Evolutionary conservation across 2,329 filamentous ascomycete species (phyloP), one percentile per base, ranked within the genome.

Genomic region (Apiospora sp.): DNA sequence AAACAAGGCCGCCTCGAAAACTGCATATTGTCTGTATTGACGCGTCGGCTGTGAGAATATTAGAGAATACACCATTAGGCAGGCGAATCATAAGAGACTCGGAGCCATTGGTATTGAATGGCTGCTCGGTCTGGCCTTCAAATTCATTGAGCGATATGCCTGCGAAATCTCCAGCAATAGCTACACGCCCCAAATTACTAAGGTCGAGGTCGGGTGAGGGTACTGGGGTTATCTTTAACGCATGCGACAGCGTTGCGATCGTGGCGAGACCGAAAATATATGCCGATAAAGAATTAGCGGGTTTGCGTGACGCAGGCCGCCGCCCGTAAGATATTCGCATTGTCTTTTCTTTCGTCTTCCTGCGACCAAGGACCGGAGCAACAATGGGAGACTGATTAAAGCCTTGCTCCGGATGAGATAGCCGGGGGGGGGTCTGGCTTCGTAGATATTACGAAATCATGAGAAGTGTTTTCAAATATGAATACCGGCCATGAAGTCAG

Each of bases 111-210:
- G 88, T 90, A 78, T 85, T 91, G 77, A 90, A 89, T 22, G 88
- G 84, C 74, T 87, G 86, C 82, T 96, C 90, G 73, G 87, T 92
- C 81, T 99, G 96, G 75, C 93, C 94, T 78, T 92, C 87, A 79
- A 92, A 98, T 80, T 95, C 87, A 85, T 96, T 98, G 51, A 98
- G 86, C 16, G 96, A 98, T 78, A 98, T 93, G 71, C 95, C 94
- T 79, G 94, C 91, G 81, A 98, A 99, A 83, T 98, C 92, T 77
- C 96, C 96, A 1, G 91, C 93, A 73, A 99, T 88, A 71, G 93
- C 95, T 76, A 98, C 92, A 77, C 93, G 91, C 72, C 96, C 96
- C 48, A 99, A 86, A 72, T 91, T 86, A 41, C 88, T 89, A 73
- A 98, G 88, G 80, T 97, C 93, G 80, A 99, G 89, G 78, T 95